Evolutionary conservation across 192 early-diverging fungal genomes (phyloP), one percentile per base, ranked within the genome.

Genomic region (Phycomyces nitens): DNA sequence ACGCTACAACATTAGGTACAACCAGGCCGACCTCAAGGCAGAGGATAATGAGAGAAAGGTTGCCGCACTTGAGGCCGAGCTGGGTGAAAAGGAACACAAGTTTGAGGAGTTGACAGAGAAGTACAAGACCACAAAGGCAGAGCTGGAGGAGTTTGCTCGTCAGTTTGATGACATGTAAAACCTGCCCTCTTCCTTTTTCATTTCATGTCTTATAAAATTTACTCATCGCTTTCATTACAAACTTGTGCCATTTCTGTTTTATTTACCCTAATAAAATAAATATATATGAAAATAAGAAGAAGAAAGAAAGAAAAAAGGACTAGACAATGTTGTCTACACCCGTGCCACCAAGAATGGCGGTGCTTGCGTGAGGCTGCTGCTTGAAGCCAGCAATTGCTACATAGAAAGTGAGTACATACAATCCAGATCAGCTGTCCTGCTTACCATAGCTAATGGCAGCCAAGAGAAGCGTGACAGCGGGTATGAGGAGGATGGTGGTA

Each of bases 21-120:
- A 70, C 40, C 61, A 82, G 49, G 83, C 90, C 61, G 92, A 95
- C 72, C 77, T 94, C 53, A 82, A 83, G 65, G 83, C 90, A 68
- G 95, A 95, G 74, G 81, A 85, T 62, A 84, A 87, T 69, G 92
- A 98, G 77, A 89, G 93, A 65, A 89, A 85, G 78, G 85, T 91
- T 24, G 80, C 82, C 47, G 82, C 87, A 70, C 74, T 94, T 69
- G 93, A 96, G 67, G 75, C 77, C 61, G 91, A 98, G 62, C 75
- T 82, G 66, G 73, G 74, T 42, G 85, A 84, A 40, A 79, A 89
- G 52, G 95, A 98, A 68, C 72, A 72, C 56, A 84, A 86, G 73
- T 71, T 89, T 75, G 91, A 92, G 58, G 89, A 93, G 42, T 65
- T 87, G 55, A 70, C 73, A 14, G 79, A 77, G 47, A 87, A 92